phyloP scores from a whole-genome alignment of 257 asterid genomes.

The Ehretia macrophylla region DNA sequence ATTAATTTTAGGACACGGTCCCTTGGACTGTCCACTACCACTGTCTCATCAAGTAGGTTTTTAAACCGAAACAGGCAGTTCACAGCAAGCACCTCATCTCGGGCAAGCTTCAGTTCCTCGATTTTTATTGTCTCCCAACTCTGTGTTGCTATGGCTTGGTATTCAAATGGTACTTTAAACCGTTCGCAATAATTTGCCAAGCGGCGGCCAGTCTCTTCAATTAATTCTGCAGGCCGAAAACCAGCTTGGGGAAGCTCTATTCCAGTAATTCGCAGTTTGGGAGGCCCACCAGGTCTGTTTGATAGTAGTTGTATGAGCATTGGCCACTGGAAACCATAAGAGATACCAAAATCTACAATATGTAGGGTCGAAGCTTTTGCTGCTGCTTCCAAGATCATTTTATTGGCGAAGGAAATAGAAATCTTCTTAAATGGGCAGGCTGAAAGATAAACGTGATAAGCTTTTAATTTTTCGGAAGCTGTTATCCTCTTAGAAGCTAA shows the following conservation, averaged over 20 bases:
- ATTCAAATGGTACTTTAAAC: not conserved
- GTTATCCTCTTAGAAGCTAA: conserved; percentile 2
- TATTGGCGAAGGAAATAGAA: not conserved
- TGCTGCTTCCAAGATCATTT: not conserved
- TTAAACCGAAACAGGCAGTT: conserved; percentile 3
- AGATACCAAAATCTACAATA: conserved; percentile 4
- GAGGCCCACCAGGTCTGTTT: conserved; percentile 2
- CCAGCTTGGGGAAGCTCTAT: conserved; percentile 6
- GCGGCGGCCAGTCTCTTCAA: conserved; percentile 2
- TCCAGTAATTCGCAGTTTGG: conserved; percentile 3
- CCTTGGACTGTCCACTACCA: conserved; percentile 4
- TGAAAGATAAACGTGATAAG: conserved; percentile 4
- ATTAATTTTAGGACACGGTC: not conserved
- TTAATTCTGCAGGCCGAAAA: conserved; percentile 2
- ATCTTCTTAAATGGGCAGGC: conserved; percentile 5
- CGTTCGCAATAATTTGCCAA: conserved; percentile 3
- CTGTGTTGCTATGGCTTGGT: conserved; percentile 7
- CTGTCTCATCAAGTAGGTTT: conserved; percentile 4
- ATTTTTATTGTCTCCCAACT: conserved; percentile 3
- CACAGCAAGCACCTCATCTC: conserved; percentile 1
- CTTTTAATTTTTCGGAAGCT: conserved; percentile 1
- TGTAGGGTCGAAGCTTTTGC: not conserved
- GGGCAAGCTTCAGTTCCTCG: not conserved
- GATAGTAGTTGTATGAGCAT: conserved; percentile 1
- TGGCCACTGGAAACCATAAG: conserved; percentile 8